Base-by-base conservation (phyloP, 2,329 filamentous ascomycete species). In the Alternaria panax region DNA sequence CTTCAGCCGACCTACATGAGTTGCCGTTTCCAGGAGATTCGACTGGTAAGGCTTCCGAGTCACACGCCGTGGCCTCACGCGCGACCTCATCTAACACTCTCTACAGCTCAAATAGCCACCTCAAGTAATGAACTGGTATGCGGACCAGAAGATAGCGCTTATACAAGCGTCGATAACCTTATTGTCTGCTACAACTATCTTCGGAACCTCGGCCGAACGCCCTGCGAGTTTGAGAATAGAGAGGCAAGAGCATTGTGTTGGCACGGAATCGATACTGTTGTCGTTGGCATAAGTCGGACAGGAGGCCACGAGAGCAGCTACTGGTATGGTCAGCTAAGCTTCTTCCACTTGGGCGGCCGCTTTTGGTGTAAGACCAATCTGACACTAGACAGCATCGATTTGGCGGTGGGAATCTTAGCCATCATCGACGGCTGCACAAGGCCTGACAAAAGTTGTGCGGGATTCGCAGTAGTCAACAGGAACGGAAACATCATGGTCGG, bases 141-240 rank as follows among this genome's bases (percentile, higher is more conserved):
- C 25, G 62, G 54, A 12, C 61, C 59, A 12, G 32, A 50, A 18
- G 57, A 64, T n/a, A 22, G 22, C 12, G 51, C 54, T 14, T 64
- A 62, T n/a, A 57, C 59, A 7, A 22, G 48, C 42, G 64, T 65
- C n/a, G 51, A 57, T 11, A 57, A 57, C 22, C 45, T 55, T 2
- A 62, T 67, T n/a, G 46, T 53, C 12, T 67, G 62, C 54, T 63
- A 48, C 45, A 30, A 65, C 20, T 67, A 65, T 48, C 41, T 65
- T 8, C 52, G 28, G 14, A 56, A 27, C n/a, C 46, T 66, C 2
- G 64, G 54, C 8, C 11, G 42, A 2, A 48, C 42, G 5, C 36
- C 12, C 16, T 65, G 64, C 24, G 54, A 27, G 43, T 51, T 36
- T 22, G 53, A 56, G 28, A 42, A 48, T 7, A 57, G 48, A 18